These are phyloP conservation scores for Daldinia caldariorum DNA, from an alignment of 495 filamentous ascomycete species.

Conservation along the genomic window DNA sequence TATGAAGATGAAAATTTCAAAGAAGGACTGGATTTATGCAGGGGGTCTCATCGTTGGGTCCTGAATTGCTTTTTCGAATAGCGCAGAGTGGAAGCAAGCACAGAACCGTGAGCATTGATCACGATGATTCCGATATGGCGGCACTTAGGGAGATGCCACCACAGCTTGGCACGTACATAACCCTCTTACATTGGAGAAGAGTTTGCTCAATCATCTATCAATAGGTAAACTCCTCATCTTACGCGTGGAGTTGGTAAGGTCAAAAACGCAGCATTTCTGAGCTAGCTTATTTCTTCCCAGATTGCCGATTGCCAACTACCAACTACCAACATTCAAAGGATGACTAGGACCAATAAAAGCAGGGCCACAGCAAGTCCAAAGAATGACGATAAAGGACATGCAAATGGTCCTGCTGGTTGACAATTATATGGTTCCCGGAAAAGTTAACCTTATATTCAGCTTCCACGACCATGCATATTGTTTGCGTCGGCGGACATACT, in stretches of 20 bases:
- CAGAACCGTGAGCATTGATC: slow-evolving; percentile 1
- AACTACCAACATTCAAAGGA: neutral
- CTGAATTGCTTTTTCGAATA: slow-evolving; percentile 17
- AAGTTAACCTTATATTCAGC: slow-evolving; percentile 1
- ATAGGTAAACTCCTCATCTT: slow-evolving; percentile 7
- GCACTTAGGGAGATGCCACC: slow-evolving; percentile 15
- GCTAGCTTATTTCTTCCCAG: neutral
- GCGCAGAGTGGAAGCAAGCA: slow-evolving; percentile 9
- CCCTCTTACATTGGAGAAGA: neutral
- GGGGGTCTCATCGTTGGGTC: slow-evolving; percentile 5
- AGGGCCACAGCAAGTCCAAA: neutral
- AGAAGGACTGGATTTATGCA: slow-evolving; percentile 1
- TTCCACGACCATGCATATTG: neutral
- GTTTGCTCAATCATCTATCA: neutral
- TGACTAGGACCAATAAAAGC: slow-evolving; percentile 11
- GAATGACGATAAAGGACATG: neutral
- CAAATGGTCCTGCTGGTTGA: neutral
- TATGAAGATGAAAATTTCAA: slow-evolving; percentile 13
- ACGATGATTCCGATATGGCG: slow-evolving; percentile 12
- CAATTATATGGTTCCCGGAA: neutral
- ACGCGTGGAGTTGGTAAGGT: slow-evolving; percentile 1
- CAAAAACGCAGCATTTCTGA: neutral
- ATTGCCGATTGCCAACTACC: neutral
- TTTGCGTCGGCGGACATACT: neutral
- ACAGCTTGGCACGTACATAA: neutral